Evolutionary conservation across 2,329 filamentous ascomycete species (phyloP), one percentile per base, ranked within the genome.

Genomic region (Paraconiothyrium brasiliense): DNA sequence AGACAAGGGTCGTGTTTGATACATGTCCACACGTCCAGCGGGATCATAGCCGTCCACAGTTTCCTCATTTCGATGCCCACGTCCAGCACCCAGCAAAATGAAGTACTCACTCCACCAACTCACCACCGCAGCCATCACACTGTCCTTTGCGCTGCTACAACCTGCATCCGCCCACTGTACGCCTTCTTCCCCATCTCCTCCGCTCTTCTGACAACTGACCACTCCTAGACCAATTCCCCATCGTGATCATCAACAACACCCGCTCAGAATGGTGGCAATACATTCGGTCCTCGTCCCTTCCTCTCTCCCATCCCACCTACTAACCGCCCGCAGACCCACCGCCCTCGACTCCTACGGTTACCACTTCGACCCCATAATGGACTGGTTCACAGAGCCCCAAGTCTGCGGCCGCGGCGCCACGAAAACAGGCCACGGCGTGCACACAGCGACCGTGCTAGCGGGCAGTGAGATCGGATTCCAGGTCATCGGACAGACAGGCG

Each of bases 71-170:
- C 20, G 20, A 20, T 20, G 20, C 20, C 20, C 20, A 20, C 20
- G 20, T 20, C 20, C 20, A 20, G 20, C 20, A 20, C 20, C 20
- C 20, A 20, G 20, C 27, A 30, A 27, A 13, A 57, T 57, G 55
- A 57, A 50, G 14, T n/a, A 30, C 34, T 57, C 55, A 27, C 55
- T 57, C 6, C 55, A 57, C 24, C 55, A 57, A 20, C 55, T 57
- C 20, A 43, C 46, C 24, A 39, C 55, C 20, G n/a, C 16, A 2
- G 55, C 34, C 3, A 41, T 46, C 13, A 24, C 46, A 8, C 46
- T 57, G 2, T 49, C 55, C 5, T 24, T 50, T 7, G 7, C 20
- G 1, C 46, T 57, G 4, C 30, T 57, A 35, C 32, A 49, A 13
- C n/a, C 11, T 13, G 44, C 46, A 4, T 30, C 34, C 20, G 46